Evolutionary conservation across 148 eudicot species (phyloP).

Genomic region (Rhododendron henanense): DNA sequence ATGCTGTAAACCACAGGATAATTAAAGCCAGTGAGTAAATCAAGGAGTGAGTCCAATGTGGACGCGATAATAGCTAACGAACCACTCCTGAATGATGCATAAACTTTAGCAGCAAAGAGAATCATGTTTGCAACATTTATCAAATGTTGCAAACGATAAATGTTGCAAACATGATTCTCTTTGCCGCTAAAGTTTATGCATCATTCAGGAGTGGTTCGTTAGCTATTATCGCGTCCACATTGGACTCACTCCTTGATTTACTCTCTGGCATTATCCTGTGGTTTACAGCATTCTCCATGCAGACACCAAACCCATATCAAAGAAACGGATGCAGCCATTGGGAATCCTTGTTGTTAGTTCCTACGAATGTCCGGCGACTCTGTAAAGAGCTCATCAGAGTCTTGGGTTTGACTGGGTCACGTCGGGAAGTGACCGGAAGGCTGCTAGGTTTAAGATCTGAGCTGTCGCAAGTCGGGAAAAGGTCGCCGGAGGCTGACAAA

Average conservation of each 20-base stretch:
- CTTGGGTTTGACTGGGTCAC: too few relatives aligned
- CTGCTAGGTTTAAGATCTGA: too few relatives aligned
- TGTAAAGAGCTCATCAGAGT: too few relatives aligned
- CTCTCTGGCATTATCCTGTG: conserved; percentile 75
- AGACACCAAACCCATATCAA: conserved; percentile 70
- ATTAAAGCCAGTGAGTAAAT: conserved; percentile 69
- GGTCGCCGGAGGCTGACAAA: too few relatives aligned
- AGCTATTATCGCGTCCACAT: conserved; percentile 81
- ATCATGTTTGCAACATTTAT: conserved; percentile 68
- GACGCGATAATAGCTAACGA: conserved; percentile 86
- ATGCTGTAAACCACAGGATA: too few relatives aligned
- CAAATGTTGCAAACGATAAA: conserved; percentile 30
- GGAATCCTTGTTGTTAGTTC: conserved; percentile 7
- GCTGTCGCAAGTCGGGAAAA: too few relatives aligned
- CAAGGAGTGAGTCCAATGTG: conserved; percentile 82
- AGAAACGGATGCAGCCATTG: conserved; percentile 91
- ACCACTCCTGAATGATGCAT: conserved; percentile 69
- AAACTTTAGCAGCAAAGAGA: conserved; percentile 73
- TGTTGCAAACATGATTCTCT: conserved; percentile 67
- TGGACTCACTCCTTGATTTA: conserved; percentile 56
- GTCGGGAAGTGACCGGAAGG: too few relatives aligned
- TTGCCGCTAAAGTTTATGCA: conserved; percentile 77
- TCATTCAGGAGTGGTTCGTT: conserved; percentile 66
- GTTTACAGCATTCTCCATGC: conserved; percentile 88
- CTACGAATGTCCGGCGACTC: too few relatives aligned